Evolutionary conservation across 306 rosid species (phyloP).

Genomic region (Acacia melanoxylon): DNA sequence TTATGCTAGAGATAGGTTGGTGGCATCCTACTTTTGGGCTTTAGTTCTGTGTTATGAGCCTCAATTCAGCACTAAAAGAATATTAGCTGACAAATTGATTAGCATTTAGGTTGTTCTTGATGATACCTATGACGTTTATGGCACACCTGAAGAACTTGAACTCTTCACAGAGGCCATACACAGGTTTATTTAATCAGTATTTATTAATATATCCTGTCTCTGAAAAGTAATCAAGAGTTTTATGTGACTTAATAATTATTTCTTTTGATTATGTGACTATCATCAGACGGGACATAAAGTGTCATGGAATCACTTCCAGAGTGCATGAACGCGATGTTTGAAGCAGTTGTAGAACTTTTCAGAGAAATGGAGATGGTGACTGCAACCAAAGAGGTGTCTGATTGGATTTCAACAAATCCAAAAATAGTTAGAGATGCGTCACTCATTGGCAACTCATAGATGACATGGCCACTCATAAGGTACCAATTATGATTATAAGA

Average conservation of each 20-base stretch:
- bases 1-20: too few relatives aligned
- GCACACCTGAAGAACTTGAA: neutral
- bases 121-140: neutral
- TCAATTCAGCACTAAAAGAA: neutral
- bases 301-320: neutral
- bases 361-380: neutral
- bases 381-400: neutral
- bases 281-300: conserved; percentile 26
- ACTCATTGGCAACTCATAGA: too few relatives aligned
- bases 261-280: neutral
- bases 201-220: neutral
- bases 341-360: neutral
- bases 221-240: neutral
- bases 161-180: neutral
- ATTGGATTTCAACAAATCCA: neutral
- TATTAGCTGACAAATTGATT: neutral
- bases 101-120: neutral
- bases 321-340: conserved; percentile 29
- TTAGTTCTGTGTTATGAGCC: too few relatives aligned
- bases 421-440: neutral
- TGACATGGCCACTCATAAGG: neutral
- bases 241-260: neutral
- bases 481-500: neutral
- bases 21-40: too few relatives aligned
- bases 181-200: neutral